A percentile compares a stretch with the other conserved stretches of the same genome.
These are phyloP conservation scores for Dactylonectria macrodidyma DNA, from an alignment of 2,329 filamentous ascomycete species.

Conservation along the genomic window DNA sequence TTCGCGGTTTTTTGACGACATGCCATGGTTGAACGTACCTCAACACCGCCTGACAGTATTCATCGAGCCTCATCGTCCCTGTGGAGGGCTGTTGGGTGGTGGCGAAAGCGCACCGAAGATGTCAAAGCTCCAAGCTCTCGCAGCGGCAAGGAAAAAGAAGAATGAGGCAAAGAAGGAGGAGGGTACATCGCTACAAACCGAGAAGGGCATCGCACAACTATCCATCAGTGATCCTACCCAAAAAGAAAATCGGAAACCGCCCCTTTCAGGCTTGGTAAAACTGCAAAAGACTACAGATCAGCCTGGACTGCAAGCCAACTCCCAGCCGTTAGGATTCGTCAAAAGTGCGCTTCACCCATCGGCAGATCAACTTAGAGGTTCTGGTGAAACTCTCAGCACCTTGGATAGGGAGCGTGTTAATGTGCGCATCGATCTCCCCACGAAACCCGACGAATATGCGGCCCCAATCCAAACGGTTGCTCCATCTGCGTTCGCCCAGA, in stretches of 20 bases:
- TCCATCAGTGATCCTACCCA: slow-evolving; percentile 48
- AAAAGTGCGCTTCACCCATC: neutral
- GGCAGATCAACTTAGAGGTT: neutral
- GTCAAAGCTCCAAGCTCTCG: slow-evolving; percentile 92
- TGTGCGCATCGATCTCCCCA: neutral
- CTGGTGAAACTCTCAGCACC: neutral
- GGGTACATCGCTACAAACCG: slow-evolving; percentile 44
- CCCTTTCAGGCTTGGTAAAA: slow-evolving; percentile 39
- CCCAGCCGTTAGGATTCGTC: slow-evolving; percentile 8
- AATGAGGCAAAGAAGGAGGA: slow-evolving; percentile 71
- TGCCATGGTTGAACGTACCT: slow-evolving; percentile 87
- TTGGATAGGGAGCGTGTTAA: neutral
- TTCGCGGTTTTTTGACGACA: slow-evolving; percentile 82
- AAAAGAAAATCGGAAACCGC: slow-evolving; percentile 49
- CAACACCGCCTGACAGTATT: slow-evolving; percentile 75
- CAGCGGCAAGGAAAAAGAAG: slow-evolving; percentile 88
- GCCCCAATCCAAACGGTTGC: slow-evolving; percentile 31
- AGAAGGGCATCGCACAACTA: slow-evolving; percentile 50
- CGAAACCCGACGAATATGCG: slow-evolving; percentile 6
- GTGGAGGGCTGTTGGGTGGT: slow-evolving; percentile 84
- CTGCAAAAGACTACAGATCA: slow-evolving; percentile 39
- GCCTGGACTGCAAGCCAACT: slow-evolving; percentile 12
- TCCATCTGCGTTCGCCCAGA: slow-evolving; percentile 72
- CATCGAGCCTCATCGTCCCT: slow-evolving; percentile 68
- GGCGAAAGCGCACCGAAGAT: slow-evolving; percentile 76